Percentiles rank a stretch among this genome's conserved stretches.
phyloP scores from a whole-genome alignment of 768 basidiomycete species.

The Russula abietina region DNA sequence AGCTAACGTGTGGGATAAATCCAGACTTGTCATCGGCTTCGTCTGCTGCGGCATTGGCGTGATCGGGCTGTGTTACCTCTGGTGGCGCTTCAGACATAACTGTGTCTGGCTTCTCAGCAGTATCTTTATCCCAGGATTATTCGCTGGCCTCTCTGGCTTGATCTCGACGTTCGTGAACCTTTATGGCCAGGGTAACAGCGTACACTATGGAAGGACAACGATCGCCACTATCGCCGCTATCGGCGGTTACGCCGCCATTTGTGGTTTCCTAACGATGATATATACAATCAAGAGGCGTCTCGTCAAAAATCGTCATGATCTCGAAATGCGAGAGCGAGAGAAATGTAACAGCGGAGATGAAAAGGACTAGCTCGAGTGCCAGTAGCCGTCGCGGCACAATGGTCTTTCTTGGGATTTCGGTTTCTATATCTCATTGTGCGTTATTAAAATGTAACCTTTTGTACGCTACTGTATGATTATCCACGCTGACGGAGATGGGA shows the following conservation, averaged over 20 bases:
- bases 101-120: constrained; percentile 16
- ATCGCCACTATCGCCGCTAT: constrained; percentile 12
- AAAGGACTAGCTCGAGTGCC: background rate
- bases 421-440: background rate
- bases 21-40: constrained; percentile 13
- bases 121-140: constrained; percentile 13
- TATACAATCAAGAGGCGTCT: background rate
- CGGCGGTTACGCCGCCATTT: constrained; percentile 3
- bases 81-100: constrained; percentile 13
- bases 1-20: background rate
- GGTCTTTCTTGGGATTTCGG: background rate
- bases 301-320: background rate
- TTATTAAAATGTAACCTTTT: background rate
- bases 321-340: too few species aligned
- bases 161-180: constrained; percentile 13
- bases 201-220: background rate
- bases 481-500: background rate
- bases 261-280: background rate
- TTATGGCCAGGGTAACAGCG: background rate
- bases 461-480: background rate
- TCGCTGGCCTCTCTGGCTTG: constrained; percentile 14
- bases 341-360: background rate
- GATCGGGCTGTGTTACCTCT: constrained; percentile 15
- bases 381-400: background rate
- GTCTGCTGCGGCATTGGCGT: constrained; percentile 11